Percentiles rank a stretch among this genome's conserved stretches.
Evolutionary conservation across 2,329 filamentous ascomycete genomes (phyloP).

Genomic region (Fusarium compactum): DNA sequence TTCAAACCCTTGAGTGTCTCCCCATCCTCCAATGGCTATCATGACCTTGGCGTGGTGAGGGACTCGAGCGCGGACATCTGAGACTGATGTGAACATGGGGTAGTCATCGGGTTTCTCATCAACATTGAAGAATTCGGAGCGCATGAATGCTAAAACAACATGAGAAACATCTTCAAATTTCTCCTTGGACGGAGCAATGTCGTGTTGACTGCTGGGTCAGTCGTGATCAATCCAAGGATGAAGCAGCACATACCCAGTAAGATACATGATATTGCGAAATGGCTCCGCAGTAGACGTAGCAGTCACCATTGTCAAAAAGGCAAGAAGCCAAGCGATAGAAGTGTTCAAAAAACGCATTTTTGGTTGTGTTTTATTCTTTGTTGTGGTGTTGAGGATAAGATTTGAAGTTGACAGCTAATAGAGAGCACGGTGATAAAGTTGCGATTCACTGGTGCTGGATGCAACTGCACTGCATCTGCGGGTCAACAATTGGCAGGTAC

Average conservation of each 20-base stretch:
- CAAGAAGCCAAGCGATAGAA: not conserved
- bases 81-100: conserved; percentile 66
- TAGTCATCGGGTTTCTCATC: conserved; percentile 54
- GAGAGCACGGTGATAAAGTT: not conserved
- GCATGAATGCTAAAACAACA: conserved; percentile 70
- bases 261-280: conserved; percentile 60
- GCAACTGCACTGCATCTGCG: conserved; percentile 1
- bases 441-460: not conserved
- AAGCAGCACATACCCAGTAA: conserved; percentile 57
- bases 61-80: conserved; percentile 62
- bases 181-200: conserved; percentile 54
- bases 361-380: too few relatives aligned
- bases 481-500: not conserved
- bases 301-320: not conserved
- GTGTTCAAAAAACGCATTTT: conserved; percentile 4
- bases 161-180: conserved; percentile 64
- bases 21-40: conserved; percentile 82
- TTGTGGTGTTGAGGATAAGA: not conserved
- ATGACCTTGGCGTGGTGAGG: conserved; percentile 69
- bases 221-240: too few relatives aligned
- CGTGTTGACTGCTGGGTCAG: too few relatives aligned
- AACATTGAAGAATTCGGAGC: conserved; percentile 64
- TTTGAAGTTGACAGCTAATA: not conserved
- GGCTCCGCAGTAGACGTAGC: conserved; percentile 6
- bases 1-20: conserved; percentile 73